Base-by-base conservation (phyloP, 345 rosid species). In the Rhodamnia rubescens region DNA sequence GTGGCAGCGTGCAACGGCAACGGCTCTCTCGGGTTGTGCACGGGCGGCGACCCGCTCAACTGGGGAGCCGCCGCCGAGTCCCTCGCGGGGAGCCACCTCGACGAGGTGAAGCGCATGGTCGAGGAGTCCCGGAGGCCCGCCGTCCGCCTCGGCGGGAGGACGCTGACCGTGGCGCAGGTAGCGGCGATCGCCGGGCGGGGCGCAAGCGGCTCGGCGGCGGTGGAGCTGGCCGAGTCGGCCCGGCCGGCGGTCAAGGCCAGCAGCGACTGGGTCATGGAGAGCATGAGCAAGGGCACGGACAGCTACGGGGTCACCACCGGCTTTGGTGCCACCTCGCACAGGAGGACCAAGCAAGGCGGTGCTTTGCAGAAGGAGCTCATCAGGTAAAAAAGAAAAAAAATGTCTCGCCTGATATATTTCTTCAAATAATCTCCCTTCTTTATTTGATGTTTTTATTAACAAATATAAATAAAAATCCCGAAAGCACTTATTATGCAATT, bases 221-320 rank as follows among this genome's bases (percentile, higher is more conserved):
- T 95, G 21, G 92, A 92, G 89, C 86, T 94, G 7, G 87, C 93
- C 22, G 96, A 94, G 89, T 86, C 80, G 7, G 88, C 96, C 0
- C 88, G 95, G 50, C 89, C 89, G n/a, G 92, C 90, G 1, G 96
- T 95, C 20, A 87, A 95, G 78, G 96, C 96, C 13, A 95, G 98
- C 82, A 93, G 95, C 84, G 95, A 93, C n/a, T 94, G 96, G 98
- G 95, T 95, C 5, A 89, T 95, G 94, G 96, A 95, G 80, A 92
- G 95, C 85, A 92, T 94, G 98, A 84, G n/a, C 20, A 93, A 91
- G 59, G 96, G 95, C 12, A 92, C 93, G 11, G 98, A 94, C 78
- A 93, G 95, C 74, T 93, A 93, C 53, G 98, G 96, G n/a, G 88
- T 95, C 56, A 95, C 96, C 56, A 95, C 98, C 53, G 98, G 98